Conservation (phyloP, 2,329 filamentous ascomycete genomes). For the Dendryphion nanum region DNA sequence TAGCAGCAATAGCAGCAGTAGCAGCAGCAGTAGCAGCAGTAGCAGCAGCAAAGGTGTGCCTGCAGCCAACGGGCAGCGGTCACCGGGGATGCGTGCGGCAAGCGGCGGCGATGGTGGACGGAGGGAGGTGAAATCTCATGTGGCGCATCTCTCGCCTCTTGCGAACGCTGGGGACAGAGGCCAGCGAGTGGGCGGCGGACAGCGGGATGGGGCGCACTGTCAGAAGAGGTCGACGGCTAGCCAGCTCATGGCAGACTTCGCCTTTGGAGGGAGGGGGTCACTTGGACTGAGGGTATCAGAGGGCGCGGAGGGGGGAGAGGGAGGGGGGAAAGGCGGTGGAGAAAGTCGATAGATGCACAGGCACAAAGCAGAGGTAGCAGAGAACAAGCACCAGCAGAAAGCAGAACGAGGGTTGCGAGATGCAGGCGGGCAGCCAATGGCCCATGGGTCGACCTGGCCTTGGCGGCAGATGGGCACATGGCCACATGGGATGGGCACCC, state of each 20-base stretch:
- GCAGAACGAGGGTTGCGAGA: no score
- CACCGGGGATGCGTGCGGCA: not conserved
- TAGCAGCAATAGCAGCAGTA: conserved; percentile 11
- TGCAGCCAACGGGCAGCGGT: not conserved
- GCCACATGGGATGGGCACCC: no score
- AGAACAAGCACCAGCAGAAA: no score
- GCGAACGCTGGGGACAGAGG: not conserved
- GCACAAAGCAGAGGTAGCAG: no score
- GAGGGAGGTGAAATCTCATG: not conserved
- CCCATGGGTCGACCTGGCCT: no score
- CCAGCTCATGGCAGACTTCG: conserved; percentile 1
- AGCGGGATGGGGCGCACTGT: not conserved
- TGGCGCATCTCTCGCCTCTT: conserved; percentile 1
- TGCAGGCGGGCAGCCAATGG: no score
- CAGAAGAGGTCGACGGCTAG: not conserved
- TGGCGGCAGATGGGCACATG: no score
- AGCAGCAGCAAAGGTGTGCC: no score
- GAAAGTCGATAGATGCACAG: no score
- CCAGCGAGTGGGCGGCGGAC: conserved; percentile 1
- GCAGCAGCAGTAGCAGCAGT: conserved; percentile 10
- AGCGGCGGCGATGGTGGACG: not conserved
- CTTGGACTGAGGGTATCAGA: no score
- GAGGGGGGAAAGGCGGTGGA: conserved; percentile 1
- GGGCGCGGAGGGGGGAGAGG: conserved; percentile 1
- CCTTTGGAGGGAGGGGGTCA: not conserved